Percentiles rank a stretch among this genome's conserved stretches.
phyloP scores from a whole-genome alignment of 176 grass and related monocot species.

The Microstegium vimineum region DNA sequence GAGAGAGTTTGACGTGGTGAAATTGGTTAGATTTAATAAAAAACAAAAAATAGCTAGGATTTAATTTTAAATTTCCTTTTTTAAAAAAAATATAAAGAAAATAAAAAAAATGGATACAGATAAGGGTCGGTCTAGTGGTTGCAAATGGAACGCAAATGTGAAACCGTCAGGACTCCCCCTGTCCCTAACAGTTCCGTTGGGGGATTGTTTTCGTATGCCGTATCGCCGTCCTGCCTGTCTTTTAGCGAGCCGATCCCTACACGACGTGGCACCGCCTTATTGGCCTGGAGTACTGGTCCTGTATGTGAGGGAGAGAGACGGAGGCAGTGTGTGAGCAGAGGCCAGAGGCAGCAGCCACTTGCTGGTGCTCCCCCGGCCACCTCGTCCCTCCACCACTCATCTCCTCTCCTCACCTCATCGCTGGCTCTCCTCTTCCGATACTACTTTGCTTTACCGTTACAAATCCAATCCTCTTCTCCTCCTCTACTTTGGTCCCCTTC shows the following conservation, averaged over 20 bases:
- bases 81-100: too few species aligned
- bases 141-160: not conserved
- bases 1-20: too few species aligned
- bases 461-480: not conserved
- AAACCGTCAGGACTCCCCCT: not conserved
- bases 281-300: not conserved
- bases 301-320: not conserved
- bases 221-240: not conserved
- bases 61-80: too few species aligned
- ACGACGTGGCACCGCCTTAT: not conserved
- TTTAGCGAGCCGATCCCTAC: not conserved
- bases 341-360: not conserved
- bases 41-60: too few species aligned
- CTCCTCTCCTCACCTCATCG: not conserved
- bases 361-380: not conserved
- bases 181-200: not conserved
- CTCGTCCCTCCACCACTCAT: not conserved
- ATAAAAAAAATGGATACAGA: too few species aligned
- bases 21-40: too few species aligned
- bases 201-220: not conserved
- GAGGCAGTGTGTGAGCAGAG: not conserved
- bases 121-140: too few species aligned
- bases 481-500: not conserved
- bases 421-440: not conserved
- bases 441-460: not conserved